Conservation (phyloP, 2,329 filamentous ascomycete species). For the Colletotrichum zoysiae region DNA sequence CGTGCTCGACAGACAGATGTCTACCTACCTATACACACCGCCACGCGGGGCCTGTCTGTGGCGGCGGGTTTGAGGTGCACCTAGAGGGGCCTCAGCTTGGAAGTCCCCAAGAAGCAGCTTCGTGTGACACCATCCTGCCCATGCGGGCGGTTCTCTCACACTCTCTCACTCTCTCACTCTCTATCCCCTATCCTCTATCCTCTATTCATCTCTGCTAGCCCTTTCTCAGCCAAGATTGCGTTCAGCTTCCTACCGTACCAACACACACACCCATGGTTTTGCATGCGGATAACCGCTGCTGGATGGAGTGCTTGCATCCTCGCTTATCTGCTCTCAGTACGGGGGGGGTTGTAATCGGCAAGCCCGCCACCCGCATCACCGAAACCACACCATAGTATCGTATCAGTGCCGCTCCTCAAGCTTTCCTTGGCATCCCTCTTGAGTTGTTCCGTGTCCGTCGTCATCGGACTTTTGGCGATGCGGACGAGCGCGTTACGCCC, state of each 20-base stretch:
- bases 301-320: slow-evolving; percentile 16
- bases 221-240: slow-evolving; percentile 9
- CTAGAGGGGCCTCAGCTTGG: not conserved
- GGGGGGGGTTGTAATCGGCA: slow-evolving; percentile 24
- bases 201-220: not conserved
- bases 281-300: slow-evolving; percentile 31
- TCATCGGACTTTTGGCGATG: slow-evolving; percentile 1
- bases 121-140: slow-evolving; percentile 11
- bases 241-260: slow-evolving; percentile 3
- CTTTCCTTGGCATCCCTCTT: not conserved
- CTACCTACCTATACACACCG: not conserved
- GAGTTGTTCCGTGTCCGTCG: not conserved
- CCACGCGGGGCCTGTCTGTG: not conserved
- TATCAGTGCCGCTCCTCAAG: slow-evolving; percentile 5
- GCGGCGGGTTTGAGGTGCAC: not conserved
- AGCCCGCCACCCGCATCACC: slow-evolving; percentile 30
- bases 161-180: not conserved
- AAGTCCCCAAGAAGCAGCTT: slow-evolving; percentile 17
- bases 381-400: slow-evolving; percentile 16
- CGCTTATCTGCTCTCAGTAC: slow-evolving; percentile 43
- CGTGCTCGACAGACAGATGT: not conserved
- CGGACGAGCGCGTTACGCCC: not conserved
- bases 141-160: not conserved
- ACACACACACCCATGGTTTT: slow-evolving; percentile 1
- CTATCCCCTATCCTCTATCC: too few species aligned